Conservation (phyloP, 1,284 basidiomycete genomes). For the Filobasidium uniguttulatum region DNA sequence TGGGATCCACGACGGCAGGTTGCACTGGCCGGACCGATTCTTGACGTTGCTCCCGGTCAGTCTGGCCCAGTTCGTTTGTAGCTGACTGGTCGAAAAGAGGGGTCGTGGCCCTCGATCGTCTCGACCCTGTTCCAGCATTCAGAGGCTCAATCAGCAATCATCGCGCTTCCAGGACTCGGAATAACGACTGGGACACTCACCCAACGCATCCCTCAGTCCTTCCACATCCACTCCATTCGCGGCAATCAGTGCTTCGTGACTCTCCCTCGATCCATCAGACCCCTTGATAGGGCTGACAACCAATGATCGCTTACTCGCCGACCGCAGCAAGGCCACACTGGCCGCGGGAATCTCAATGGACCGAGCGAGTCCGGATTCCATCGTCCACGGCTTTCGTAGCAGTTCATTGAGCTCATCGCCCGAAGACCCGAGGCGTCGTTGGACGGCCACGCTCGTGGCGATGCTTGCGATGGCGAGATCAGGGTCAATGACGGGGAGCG, state of each 20-base stretch:
- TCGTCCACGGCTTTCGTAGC: constrained; percentile 53
- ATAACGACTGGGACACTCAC: constrained; percentile 14
- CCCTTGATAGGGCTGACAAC: constrained; percentile 41
- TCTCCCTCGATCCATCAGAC: constrained; percentile 69
- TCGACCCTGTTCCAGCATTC: no score
- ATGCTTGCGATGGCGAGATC: constrained; percentile 47
- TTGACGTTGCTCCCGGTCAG: no score
- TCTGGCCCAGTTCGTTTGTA: no score
- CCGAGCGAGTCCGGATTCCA: constrained; percentile 57
- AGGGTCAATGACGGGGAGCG: constrained; percentile 40
- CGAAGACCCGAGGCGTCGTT: constrained; percentile 52
- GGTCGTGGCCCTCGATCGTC: no score
- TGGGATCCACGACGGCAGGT: no score
- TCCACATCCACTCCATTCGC: constrained; percentile 65
- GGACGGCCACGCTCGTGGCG: constrained; percentile 43
- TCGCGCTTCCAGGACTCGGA: not conserved
- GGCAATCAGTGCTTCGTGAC: constrained; percentile 51
- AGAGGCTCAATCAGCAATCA: not conserved
- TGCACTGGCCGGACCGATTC: no score
- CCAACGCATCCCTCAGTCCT: constrained; percentile 70
- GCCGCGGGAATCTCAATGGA: constrained; percentile 20
- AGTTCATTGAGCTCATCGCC: constrained; percentile 44
- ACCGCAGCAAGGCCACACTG: constrained; percentile 1
- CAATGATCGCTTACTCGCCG: not conserved
- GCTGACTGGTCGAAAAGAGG: no score